Evolutionary conservation across 495 filamentous ascomycete species (phyloP).

Genomic region (Lasiosphaeris hirsuta): DNA sequence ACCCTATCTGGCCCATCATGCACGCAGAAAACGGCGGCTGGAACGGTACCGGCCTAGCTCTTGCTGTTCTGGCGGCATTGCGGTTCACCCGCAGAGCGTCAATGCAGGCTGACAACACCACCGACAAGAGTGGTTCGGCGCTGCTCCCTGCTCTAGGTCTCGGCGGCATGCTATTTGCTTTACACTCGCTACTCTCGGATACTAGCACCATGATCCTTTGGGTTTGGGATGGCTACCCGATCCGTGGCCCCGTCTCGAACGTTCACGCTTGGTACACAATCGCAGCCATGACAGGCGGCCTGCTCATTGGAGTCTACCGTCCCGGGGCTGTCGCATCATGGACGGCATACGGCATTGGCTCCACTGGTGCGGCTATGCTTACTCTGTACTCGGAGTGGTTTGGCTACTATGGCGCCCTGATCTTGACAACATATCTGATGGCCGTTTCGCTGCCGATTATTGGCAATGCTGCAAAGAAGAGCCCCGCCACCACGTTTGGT

Average conservation of each 20-base stretch:
- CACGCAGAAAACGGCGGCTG: slow-evolving; percentile 84
- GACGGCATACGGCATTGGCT: slow-evolving; percentile 76
- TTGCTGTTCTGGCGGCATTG: slow-evolving; percentile 73
- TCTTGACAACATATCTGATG: slow-evolving; percentile 74
- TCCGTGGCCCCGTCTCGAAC: slow-evolving; percentile 82
- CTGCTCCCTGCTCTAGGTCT: slow-evolving; percentile 72
- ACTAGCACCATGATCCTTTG: slow-evolving; percentile 99
- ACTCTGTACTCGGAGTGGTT: slow-evolving; percentile 80
- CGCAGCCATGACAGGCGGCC: slow-evolving; percentile 77
- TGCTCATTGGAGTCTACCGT: slow-evolving; percentile 72
- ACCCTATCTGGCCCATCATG: slow-evolving; percentile 95
- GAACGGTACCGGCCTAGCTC: slow-evolving; percentile 76
- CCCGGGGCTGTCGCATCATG: slow-evolving; percentile 70
- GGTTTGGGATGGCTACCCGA: slow-evolving; percentile 98
- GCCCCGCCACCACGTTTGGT: slow-evolving; percentile 75
- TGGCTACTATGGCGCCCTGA: slow-evolving; percentile 83
- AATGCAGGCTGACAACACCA: slow-evolving; percentile 46
- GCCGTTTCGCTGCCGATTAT: slow-evolving; percentile 78
- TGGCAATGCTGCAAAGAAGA: slow-evolving; percentile 66
- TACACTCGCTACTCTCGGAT: slow-evolving; percentile 92
- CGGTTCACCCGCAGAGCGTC: slow-evolving; percentile 60
- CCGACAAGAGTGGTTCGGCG: slow-evolving; percentile 58
- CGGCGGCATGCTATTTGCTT: slow-evolving; percentile 80
- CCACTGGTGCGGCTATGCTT: slow-evolving; percentile 73
- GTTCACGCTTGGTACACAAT: slow-evolving; percentile 86